Evolutionary conservation across 257 asterid species (phyloP), one percentile per base, ranked within the genome.

Genomic region (Lantana camara): DNA sequence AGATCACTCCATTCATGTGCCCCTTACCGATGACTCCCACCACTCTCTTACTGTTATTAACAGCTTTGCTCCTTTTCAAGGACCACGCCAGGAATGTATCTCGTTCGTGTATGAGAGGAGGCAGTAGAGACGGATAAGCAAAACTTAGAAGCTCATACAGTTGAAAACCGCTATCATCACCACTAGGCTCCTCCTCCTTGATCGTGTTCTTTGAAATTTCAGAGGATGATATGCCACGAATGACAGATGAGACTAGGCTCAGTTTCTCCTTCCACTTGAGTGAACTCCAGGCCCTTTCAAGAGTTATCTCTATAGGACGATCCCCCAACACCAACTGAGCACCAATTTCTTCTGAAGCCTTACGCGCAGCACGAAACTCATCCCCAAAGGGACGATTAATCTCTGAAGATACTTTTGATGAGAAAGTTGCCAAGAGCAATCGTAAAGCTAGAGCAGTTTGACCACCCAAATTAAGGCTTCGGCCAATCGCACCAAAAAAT

Each of bases 361-460:
- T 85, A 30, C 98, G 77, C 47, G 98, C 98, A 73, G 95, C 95
- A 32, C 91, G 96, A 73, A 92, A 92, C 98, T 92, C 98, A 71
- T 84, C 95, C 15, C 98, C 98, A 63, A 91, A 91, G 60, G 92
- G 87, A 13, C 92, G 91, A 63, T 87, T 85, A 60, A 70, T 79
- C 75, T 75, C 80, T 27, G 92, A 79, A 38, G 96, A 92, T 76
- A 92, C 29, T 80, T 89, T 92, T 6, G 95, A 85, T 52, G 97
- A 92, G 75, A 89, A 83, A 30, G 83, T 59, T 17, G 98, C 98
- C 81, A 92, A 79, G 73, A 89, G 82, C 57, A 92, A 46, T 41
- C 95, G 83, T 57, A 92, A 67, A 16, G 95, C 93, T 73, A 92
- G 72, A 54, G 98, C 98, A 45, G 87, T 83, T 78, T 85, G 98